Conservation (phyloP, 78 protist genomes). For the Monosiga brevicollis region DNA sequence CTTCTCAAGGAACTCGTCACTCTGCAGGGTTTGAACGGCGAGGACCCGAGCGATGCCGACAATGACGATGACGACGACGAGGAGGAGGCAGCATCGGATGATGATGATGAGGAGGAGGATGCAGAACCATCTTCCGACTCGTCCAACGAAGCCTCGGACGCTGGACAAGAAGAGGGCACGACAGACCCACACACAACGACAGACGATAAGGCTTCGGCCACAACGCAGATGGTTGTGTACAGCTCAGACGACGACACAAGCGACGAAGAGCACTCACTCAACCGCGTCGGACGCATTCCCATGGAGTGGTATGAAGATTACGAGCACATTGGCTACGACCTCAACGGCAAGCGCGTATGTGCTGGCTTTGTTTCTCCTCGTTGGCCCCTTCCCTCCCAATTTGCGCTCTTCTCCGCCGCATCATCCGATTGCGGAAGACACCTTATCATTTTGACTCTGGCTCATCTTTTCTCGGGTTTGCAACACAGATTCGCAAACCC, state of each 20-base stretch:
- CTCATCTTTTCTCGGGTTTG: too few species aligned
- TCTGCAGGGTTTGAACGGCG: neutral
- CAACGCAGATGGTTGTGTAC: neutral
- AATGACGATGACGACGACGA: neutral
- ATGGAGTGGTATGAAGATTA: conserved; percentile 88
- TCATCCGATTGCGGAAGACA: too few species aligned
- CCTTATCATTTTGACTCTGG: neutral
- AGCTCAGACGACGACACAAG: neutral
- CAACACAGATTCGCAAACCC: conserved; percentile 44
- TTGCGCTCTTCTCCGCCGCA: too few species aligned
- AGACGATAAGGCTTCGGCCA: neutral
- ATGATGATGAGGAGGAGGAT: neutral
- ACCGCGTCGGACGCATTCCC: conserved; percentile 81
- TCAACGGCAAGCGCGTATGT: conserved; percentile 78
- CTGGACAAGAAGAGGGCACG: neutral
- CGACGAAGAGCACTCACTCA: conserved; percentile 30
- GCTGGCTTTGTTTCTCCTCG: too few species aligned
- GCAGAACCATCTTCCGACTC: neutral
- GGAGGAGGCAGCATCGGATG: neutral
- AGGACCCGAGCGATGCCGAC: neutral
- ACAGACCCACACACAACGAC: neutral
- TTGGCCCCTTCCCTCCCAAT: too few species aligned
- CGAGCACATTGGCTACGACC: conserved; percentile 91
- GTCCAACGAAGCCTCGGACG: neutral
- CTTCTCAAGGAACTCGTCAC: too few species aligned